Evolutionary conservation across 495 filamentous ascomycete genomes (phyloP).

Genomic region (Penicillium daleae): DNA sequence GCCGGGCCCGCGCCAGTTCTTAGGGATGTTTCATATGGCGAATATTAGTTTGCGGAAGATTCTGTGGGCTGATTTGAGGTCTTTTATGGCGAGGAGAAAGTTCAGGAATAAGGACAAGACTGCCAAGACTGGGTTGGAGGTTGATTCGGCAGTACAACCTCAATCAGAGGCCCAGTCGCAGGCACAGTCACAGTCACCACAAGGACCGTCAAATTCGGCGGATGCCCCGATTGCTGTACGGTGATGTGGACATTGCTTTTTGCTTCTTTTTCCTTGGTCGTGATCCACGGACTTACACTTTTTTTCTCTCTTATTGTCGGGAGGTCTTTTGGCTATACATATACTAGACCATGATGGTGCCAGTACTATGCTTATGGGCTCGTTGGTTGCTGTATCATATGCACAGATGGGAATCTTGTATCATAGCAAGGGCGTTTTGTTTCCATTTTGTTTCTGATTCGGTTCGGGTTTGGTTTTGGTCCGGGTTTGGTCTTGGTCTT

Average conservation of each 20-base stretch:
- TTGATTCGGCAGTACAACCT: too few relatives aligned
- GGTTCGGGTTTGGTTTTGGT: too few relatives aligned
- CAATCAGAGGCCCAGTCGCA: background rate
- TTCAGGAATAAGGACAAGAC: background rate
- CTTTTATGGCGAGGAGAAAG: constrained; percentile 10
- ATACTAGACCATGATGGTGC: background rate
- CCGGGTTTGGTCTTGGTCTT: background rate
- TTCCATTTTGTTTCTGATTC: background rate
- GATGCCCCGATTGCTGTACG: background rate
- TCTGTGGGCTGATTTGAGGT: constrained; percentile 27
- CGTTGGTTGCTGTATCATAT: constrained; percentile 19
- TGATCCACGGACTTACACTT: background rate
- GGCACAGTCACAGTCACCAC: background rate
- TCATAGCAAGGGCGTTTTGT: constrained; percentile 26
- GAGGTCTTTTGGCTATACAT: background rate
- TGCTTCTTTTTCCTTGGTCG: background rate
- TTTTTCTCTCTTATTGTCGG: background rate
- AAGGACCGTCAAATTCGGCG: background rate
- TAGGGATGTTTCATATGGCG: constrained; percentile 46
- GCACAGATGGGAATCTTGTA: constrained; percentile 12
- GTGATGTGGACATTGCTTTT: background rate
- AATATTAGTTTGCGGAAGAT: constrained; percentile 41
- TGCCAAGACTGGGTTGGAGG: background rate
- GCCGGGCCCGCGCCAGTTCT: constrained; percentile 34
- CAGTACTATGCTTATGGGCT: background rate